These are phyloP conservation scores for Plasmodium gallinaceum DNA, from an alignment of 169 alveolate species.

Conservation along the genomic window DNA sequence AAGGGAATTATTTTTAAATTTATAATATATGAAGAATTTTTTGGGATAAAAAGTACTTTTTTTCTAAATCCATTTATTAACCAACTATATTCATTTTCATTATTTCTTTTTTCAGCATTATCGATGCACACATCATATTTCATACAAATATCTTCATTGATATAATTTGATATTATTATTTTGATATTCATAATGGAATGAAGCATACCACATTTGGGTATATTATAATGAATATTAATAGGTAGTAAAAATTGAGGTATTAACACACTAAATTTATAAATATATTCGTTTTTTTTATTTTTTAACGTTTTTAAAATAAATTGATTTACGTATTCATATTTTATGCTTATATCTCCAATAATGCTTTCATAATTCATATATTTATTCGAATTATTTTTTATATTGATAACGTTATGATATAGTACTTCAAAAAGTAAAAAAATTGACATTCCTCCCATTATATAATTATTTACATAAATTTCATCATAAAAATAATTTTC, in stretches of 20 bases:
- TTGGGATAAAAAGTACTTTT: conserved; percentile 41
- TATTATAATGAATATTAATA: conserved; percentile 50
- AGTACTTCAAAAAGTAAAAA: conserved; percentile 58
- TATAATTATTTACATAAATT: conserved; percentile 40
- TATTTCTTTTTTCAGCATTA: conserved; percentile 2
- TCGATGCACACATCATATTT: conserved; percentile 42
- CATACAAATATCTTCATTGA: conserved; percentile 65
- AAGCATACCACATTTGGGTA: conserved; percentile 55
- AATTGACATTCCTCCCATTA: conserved; percentile 44
- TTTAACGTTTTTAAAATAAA: neutral
- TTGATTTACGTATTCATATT: conserved; percentile 26
- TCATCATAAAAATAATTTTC: conserved; percentile 40
- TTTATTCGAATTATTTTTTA: conserved; percentile 5
- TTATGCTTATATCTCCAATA: conserved; percentile 32
- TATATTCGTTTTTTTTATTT: conserved; percentile 5
- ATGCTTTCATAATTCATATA: conserved; percentile 23
- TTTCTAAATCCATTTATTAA: conserved; percentile 74
- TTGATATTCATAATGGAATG: conserved; percentile 49
- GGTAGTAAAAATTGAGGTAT: conserved; percentile 61
- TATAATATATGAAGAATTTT: conserved; percentile 41
- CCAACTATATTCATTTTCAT: conserved; percentile 36
- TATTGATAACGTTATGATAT: conserved; percentile 5
- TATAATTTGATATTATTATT: conserved; percentile 22
- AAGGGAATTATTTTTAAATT: conserved; percentile 59
- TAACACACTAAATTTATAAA: conserved; percentile 20